Evolutionary conservation across 306 rosid genomes (phyloP).

Genomic region (Vachellia collinsii): DNA sequence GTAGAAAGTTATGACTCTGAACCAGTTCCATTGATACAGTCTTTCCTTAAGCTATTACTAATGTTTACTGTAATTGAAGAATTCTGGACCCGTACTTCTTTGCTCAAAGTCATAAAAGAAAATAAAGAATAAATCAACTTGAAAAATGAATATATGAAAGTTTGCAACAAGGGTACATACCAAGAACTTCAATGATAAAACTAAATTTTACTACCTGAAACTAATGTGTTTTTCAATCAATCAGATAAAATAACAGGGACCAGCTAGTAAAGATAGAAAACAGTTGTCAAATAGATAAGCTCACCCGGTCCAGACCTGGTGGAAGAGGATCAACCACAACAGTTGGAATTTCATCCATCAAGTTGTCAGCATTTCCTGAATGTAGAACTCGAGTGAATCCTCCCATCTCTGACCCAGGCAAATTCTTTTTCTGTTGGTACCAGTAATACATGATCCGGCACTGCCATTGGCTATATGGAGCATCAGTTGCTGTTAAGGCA

Average conservation of each 20-base stretch:
- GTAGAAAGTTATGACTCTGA: slow-evolving; percentile 19
- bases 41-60: slow-evolving; percentile 17
- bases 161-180: slow-evolving; percentile 20
- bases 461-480: slow-evolving; percentile 90
- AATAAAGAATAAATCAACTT: slow-evolving; percentile 11
- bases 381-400: slow-evolving; percentile 93
- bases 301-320: slow-evolving; percentile 85
- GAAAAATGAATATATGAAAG: neutral
- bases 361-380: slow-evolving; percentile 85
- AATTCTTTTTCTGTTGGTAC: slow-evolving; percentile 68
- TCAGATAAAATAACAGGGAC: slow-evolving; percentile 8
- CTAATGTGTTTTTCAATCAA: slow-evolving; percentile 14
- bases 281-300: slow-evolving; percentile 23
- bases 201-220: slow-evolving; percentile 12
- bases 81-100: neutral
- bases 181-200: slow-evolving; percentile 20
- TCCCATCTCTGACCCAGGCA: slow-evolving; percentile 93
- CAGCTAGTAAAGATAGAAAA: neutral
- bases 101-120: slow-evolving; percentile 1
- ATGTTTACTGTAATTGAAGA: slow-evolving; percentile 18
- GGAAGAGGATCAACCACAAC: slow-evolving; percentile 95
- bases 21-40: neutral
- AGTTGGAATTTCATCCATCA: slow-evolving; percentile 98
- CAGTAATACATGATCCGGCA: slow-evolving; percentile 94
- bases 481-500: slow-evolving; percentile 93